Conservation (phyloP, 441 rosid species). For the Euphorbia schlechtendalii region DNA sequence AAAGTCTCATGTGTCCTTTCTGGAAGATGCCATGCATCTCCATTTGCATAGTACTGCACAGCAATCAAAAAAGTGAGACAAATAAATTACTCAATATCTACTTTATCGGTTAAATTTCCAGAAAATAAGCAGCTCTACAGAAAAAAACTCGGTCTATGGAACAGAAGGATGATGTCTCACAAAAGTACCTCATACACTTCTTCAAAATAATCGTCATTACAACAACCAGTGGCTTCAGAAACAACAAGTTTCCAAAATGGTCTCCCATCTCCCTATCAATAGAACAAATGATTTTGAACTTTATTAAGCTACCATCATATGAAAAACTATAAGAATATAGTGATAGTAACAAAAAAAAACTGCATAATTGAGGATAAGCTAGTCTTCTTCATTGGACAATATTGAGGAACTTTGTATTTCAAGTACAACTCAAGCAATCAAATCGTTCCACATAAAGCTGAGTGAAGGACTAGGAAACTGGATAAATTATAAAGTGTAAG, state of each 20-base stretch:
- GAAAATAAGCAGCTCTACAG: not conserved
- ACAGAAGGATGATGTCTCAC: not conserved
- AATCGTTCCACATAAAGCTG: not conserved
- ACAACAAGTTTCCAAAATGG: conserved; percentile 90
- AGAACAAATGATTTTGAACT: conserved; percentile 9
- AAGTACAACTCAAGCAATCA: not conserved
- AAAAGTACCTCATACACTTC: conserved; percentile 68
- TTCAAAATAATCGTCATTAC: conserved; percentile 67
- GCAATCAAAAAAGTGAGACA: conserved; percentile 14
- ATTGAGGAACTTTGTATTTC: too few species aligned
- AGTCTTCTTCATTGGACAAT: not conserved
- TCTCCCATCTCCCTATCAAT: conserved; percentile 76
- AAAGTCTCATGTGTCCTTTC: conserved; percentile 62
- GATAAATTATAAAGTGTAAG: not conserved
- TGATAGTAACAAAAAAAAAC: not conserved
- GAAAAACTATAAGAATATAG: not conserved
- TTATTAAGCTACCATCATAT: conserved; percentile 12
- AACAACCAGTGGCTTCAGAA: conserved; percentile 79
- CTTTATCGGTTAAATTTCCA: not conserved
- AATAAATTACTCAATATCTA: not conserved
- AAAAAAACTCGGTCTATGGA: not conserved
- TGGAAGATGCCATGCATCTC: conserved; percentile 83
- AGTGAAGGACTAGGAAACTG: not conserved
- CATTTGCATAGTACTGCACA: conserved; percentile 66
- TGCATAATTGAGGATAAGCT: not conserved